Conservation (phyloP, 768 basidiomycete species). For the Wakefieldia striispora region DNA sequence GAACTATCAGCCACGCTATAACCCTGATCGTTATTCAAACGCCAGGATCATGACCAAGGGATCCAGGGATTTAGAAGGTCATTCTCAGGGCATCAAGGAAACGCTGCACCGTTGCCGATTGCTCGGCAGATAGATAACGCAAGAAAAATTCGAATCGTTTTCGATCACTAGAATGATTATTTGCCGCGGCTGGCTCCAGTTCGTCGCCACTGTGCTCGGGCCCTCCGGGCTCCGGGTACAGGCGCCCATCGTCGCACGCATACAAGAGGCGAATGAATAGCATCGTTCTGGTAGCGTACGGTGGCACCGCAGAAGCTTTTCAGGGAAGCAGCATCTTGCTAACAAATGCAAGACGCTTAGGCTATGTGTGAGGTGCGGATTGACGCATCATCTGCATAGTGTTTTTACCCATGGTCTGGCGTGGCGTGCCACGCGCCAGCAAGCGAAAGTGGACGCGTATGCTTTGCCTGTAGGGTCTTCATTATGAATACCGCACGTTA, state of each 20-base stretch:
- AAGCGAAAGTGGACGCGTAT: slow-evolving; percentile 18
- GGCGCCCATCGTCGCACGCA: slow-evolving; percentile 14
- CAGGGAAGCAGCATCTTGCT: background rate
- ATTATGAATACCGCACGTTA: slow-evolving; percentile 20
- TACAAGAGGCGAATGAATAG: background rate
- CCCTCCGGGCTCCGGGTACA: slow-evolving; percentile 1
- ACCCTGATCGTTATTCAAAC: slow-evolving; percentile 22
- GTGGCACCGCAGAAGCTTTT: slow-evolving; percentile 13
- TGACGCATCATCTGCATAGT: slow-evolving; percentile 14
- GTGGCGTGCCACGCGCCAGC: slow-evolving; percentile 14
- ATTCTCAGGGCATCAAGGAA: slow-evolving; percentile 3
- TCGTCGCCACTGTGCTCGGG: slow-evolving; percentile 11
- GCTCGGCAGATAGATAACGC: slow-evolving; percentile 8
- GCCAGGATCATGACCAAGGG: slow-evolving; percentile 1
- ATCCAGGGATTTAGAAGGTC: slow-evolving; percentile 8
- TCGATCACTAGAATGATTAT: slow-evolving; percentile 1
- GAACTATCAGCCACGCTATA: slow-evolving; percentile 20
- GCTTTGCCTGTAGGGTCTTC: slow-evolving; percentile 13
- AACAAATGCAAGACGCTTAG: too few relatives aligned
- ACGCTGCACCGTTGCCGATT: slow-evolving; percentile 3
- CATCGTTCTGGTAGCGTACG: background rate
- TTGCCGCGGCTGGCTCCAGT: background rate
- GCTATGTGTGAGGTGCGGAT: background rate
- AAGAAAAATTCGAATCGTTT: background rate
- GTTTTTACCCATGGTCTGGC: slow-evolving; percentile 1